Base-by-base conservation (phyloP, 1,139 yeast species). In the Taiozyma sp. region DNA sequence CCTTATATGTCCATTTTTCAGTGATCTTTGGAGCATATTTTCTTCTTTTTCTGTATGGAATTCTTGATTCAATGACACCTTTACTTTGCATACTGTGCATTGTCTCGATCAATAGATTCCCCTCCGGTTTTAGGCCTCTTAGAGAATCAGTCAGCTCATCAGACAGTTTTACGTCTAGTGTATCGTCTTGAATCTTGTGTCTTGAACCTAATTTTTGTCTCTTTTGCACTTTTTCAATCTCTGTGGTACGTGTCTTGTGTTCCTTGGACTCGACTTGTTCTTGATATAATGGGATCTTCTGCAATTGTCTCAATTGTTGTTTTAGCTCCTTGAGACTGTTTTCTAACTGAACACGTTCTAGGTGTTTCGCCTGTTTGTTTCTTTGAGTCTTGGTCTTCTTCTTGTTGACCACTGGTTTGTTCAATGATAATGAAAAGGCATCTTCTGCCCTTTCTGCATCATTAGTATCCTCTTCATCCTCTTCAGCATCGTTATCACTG, bases 1-100 rank as follows among this genome's bases (percentile, higher is more conserved):
- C 96, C 72, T 91, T 92, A 71, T 87, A 89, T 43, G 92, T 80
- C 96, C 96, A 91, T 70, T 90, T 91, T 68, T 90, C 97, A 39
- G 95, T 87, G 54, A 87, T 71, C 74, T 87, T 88, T 56, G 79
- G 87, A 57, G 81, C 75, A 65, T 85, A 87, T 62, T 70, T 73
- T 68, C 88, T 81, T 67, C 79, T 83, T 71, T 80, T 82, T 54
- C 77, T 78, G 46, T 81, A 81, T 12, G 88, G 91, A 47, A 85
- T 78, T 70, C 97, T 80, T 8, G 96, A 76, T 68, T 93, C 99
- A 52, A 93, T 77, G 65, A 86, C 80, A 59, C 99, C 99, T 46
- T 84, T 77, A 55, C 88, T 80, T 71, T 93, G 98, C 58, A 93
- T 70, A 53, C 80, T 81, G 67, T 84, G 77, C 83, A 93, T 84